Conservation (phyloP, 169 alveolate genomes). For the Amoebophrya sp. region DNA sequence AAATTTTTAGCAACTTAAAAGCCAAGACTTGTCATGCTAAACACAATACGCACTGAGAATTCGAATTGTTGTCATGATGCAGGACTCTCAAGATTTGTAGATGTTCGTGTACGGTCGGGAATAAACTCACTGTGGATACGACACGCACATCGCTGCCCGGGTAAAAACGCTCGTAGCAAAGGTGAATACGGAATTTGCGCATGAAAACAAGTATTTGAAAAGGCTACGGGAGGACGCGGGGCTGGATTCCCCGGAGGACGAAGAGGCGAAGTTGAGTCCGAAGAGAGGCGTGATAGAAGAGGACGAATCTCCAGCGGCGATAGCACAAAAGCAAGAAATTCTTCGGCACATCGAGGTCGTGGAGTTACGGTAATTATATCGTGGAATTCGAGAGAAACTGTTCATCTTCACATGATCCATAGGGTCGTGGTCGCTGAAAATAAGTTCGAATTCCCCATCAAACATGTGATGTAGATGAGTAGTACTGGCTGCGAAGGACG, state of each 20-base stretch:
- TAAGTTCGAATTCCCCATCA: not conserved
- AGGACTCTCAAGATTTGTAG: no score
- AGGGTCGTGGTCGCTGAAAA: not conserved
- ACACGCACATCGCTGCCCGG: not conserved
- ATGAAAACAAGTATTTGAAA: not conserved
- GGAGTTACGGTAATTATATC: slow-evolving; percentile 1
- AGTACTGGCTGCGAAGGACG: not conserved
- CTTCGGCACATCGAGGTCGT: not conserved
- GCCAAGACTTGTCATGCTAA: no score
- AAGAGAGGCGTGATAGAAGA: not conserved
- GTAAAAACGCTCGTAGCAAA: not conserved
- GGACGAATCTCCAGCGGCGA: not conserved
- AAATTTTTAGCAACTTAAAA: no score
- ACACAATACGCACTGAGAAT: no score
- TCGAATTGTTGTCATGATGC: no score
- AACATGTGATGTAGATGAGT: not conserved
- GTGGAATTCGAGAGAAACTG: no score
- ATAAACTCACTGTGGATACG: no score
- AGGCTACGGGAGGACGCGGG: not conserved
- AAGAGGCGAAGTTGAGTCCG: not conserved
- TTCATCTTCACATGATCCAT: no score
- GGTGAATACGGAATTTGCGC: not conserved
- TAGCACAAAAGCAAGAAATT: not conserved
- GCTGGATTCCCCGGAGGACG: no score
- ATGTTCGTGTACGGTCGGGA: no score